Evolutionary conservation across 176 grass and related monocot species (phyloP), one percentile per base, ranked within the genome.

Genomic region (Paspalum vaginatum): DNA sequence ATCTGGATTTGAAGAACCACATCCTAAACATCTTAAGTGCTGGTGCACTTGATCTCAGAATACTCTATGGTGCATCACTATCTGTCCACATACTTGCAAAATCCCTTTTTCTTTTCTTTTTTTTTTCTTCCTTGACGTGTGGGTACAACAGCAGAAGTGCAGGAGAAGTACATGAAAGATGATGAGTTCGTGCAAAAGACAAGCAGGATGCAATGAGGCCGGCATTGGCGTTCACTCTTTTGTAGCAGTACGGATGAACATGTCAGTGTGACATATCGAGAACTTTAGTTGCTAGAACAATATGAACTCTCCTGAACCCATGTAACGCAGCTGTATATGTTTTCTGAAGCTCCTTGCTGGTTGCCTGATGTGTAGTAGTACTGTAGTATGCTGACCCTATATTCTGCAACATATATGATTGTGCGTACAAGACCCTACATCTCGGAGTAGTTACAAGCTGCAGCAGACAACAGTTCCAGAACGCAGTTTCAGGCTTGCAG

Each of bases 121-220:
- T 32, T 32, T 32, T 32, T 32, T 32, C 32, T 46, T 24, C 89
- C 83, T 94, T 98, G 81, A 98, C 84, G 49, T 18, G 38, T 72
- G 64, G 45, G 48, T 87, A 98, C 95, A 64, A 98, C 92, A 80
- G 90, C 88, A 75, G 95, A 83, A 13, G 90, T 98, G 78, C 95
- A 95, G 90, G 95, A 98, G 72, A 98, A 93, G 75, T 91, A 98
- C 66, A 93, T 98, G 89, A 94, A 95, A 81, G 95, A 98, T 70
- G 88, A 91, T 8, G 78, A 87, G 50, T 54, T 61, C 11, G 53
- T 83, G 52, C 61, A 94, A 26, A 59, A 74, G 51, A 52, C 14
- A 70, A 87, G 71, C 67, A 78, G 16, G 74, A 86, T 56, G 74
- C 38, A 58, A 64, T 87, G 76, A 90, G 44, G 42, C 32, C 6